Base-by-base conservation (phyloP, 2,329 filamentous ascomycete species). In the Huntiella abstrusa region DNA sequence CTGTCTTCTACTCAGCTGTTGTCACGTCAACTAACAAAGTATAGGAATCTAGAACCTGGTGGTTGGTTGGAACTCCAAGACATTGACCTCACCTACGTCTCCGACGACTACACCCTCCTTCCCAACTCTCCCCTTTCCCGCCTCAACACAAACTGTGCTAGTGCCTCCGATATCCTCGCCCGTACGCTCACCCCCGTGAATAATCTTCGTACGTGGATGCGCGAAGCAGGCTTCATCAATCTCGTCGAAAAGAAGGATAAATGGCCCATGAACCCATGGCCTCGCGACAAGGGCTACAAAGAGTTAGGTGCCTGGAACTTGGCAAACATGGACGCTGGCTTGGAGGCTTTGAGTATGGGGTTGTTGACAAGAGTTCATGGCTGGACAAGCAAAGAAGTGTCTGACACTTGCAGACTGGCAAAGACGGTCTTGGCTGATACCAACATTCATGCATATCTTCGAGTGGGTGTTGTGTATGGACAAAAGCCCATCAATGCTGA, bases 1-100 rank as follows among this genome's bases (percentile, higher is more conserved):
- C 34, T n/a, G 34, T 36, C 12, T n/a, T 15, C 12, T 11, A n/a
- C 11, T 7, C 34, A 12, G 5, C 11, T 6, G 8, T n/a, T 1
- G 7, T 10, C 34, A 6, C 34, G 11, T n/a, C 12, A 6, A 33
- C 32, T 34, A 36, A 44, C 65, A 1, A 72, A 73, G 42, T 59
- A 69, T 4, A 55, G 57, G 7, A 55, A 53, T 16, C 56, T 66
- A 1, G 58, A 57, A 4, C 64, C 69, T 0, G 67, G 68, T 1
- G 64, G 65, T 3, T 67, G 62, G 58, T 37, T 65, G 4, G 64
- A 66, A 46, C 54, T 63, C 4, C 60, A 65, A 11, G 68, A 71
- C 35, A 60, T 65, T 5, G 55, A 62, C 15, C 58, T 64, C 2
- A 56, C 57, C 1, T 53, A 61, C 0, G 56, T 54, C 17, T 65